A percentile compares a stretch with the other conserved stretches of the same genome.
These are phyloP conservation scores for Hydnomerulius pinastri DNA, from an alignment of 768 basidiomycete species.

Conservation along the genomic window DNA sequence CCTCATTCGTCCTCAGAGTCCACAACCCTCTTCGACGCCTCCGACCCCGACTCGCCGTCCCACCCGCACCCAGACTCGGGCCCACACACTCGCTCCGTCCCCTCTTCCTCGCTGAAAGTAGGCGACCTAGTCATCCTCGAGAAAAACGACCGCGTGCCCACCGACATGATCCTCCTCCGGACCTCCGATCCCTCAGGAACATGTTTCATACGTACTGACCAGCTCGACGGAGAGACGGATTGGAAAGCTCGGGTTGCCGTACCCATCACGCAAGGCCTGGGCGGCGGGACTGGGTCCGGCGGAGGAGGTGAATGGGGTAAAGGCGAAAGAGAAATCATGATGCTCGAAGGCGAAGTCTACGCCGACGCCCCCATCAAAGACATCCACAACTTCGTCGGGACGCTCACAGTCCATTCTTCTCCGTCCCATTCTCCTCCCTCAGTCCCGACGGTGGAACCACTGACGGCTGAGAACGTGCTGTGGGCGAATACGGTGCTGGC, in stretches of 20 bases:
- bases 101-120: slow-evolving; percentile 85
- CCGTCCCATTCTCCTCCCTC: slow-evolving; percentile 26
- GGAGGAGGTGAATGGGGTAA: slow-evolving; percentile 18
- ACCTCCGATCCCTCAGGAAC: slow-evolving; percentile 90
- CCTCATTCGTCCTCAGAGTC: too few relatives aligned
- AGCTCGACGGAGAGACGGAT: slow-evolving; percentile 97
- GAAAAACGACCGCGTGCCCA: slow-evolving; percentile 97
- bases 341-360: slow-evolving; percentile 86
- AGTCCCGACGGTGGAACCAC: slow-evolving; percentile 65
- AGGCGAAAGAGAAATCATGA: slow-evolving; percentile 51
- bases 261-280: slow-evolving; percentile 75
- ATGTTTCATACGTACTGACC: slow-evolving; percentile 97
- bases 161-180: slow-evolving; percentile 86
- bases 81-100: slow-evolving; percentile 71
- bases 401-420: slow-evolving; percentile 72
- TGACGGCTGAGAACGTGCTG: slow-evolving; percentile 94
- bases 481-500: slow-evolving; percentile 99
- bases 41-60: slow-evolving; percentile 20
- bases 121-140: slow-evolving; percentile 91
- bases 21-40: slow-evolving; percentile 15
- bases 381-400: slow-evolving; percentile 94
- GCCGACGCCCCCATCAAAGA: slow-evolving; percentile 97
- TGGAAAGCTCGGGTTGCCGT: slow-evolving; percentile 97
- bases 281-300: slow-evolving; percentile 11
- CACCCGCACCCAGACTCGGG: slow-evolving; percentile 36